A percentile compares a stretch with the other conserved stretches of the same genome.
These are phyloP conservation scores for Russula vinacea DNA, from an alignment of 768 basidiomycete genomes.

Conservation along the genomic window DNA sequence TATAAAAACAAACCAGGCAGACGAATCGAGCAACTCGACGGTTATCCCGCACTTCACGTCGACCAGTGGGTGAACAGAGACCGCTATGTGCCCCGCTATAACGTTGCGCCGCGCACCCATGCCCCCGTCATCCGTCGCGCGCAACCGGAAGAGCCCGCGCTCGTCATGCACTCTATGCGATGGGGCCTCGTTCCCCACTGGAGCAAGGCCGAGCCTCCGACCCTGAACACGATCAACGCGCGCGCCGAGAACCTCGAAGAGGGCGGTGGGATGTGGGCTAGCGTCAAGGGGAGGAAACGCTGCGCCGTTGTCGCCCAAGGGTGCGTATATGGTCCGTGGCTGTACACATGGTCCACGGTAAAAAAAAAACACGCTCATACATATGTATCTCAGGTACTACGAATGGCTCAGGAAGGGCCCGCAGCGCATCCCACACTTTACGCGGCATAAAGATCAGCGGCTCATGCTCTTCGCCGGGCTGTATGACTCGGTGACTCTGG, in stretches of 20 bases:
- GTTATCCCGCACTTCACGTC: slow-evolving; percentile 42
- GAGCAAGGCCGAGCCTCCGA: slow-evolving; percentile 70
- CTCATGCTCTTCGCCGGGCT: slow-evolving; percentile 87
- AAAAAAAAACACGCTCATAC: too few relatives aligned
- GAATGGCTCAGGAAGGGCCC: slow-evolving; percentile 91
- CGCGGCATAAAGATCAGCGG: slow-evolving; percentile 57
- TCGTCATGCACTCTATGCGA: slow-evolving; percentile 76
- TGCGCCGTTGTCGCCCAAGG: slow-evolving; percentile 84
- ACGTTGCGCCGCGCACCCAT: slow-evolving; percentile 77
- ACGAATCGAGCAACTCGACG: slow-evolving; percentile 42
- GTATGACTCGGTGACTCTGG: slow-evolving; percentile 69
- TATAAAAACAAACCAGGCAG: slow-evolving; percentile 6
- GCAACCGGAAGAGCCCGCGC: slow-evolving; percentile 28
- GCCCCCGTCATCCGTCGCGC: slow-evolving; percentile 66
- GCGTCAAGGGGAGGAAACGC: slow-evolving; percentile 74
- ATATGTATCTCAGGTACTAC: slow-evolving; percentile 60
- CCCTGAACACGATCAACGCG: slow-evolving; percentile 85
- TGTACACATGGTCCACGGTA: too few relatives aligned
- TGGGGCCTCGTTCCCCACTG: slow-evolving; percentile 91
- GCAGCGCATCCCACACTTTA: slow-evolving; percentile 77
- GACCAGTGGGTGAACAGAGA: slow-evolving; percentile 61
- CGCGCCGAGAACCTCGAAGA: slow-evolving; percentile 76
- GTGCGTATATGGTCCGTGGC: slow-evolving; percentile 37
- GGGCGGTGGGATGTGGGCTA: slow-evolving; percentile 80
- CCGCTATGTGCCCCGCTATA: slow-evolving; percentile 62